These are phyloP conservation scores for Trichophyton rubrum DNA, from an alignment of 2,329 filamentous ascomycete genomes.

Conservation along the genomic window DNA sequence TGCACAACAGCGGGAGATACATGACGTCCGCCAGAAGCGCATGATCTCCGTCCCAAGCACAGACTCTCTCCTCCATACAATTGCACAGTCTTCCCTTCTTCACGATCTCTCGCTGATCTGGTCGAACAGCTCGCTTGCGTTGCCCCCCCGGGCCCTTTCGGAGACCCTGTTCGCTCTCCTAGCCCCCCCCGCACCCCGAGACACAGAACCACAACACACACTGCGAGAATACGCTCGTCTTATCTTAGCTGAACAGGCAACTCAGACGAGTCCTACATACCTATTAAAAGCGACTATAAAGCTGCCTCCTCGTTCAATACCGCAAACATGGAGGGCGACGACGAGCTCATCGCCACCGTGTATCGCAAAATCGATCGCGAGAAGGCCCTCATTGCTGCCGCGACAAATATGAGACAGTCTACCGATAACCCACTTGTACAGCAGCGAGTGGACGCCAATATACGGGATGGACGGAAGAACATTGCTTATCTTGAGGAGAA, in stretches of 20 bases:
- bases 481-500: slow-evolving; percentile 93
- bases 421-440: slow-evolving; percentile 88
- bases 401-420: slow-evolving; percentile 87
- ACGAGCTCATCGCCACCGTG: slow-evolving; percentile 62
- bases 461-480: slow-evolving; percentile 84
- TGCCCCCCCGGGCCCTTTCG: neutral
- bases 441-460: slow-evolving; percentile 81
- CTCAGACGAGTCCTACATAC: neutral
- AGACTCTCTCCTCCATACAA: neutral
- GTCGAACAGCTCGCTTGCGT: neutral
- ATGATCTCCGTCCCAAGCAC: neutral
- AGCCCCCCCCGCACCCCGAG: neutral
- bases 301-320: neutral
- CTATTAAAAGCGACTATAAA: neutral
- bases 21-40: neutral
- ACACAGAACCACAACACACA: neutral
- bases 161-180: neutral
- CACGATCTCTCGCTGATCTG: neutral
- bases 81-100: neutral
- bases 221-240: neutral
- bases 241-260: neutral
- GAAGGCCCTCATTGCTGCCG: slow-evolving; percentile 85
- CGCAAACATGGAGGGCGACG: slow-evolving; percentile 43
- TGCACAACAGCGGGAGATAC: neutral
- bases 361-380: slow-evolving; percentile 96